A percentile compares a stretch with the other conserved stretches of the same genome.
Evolutionary conservation across 495 filamentous ascomycete species (phyloP).

Genomic region (Aspergillus leporis): DNA sequence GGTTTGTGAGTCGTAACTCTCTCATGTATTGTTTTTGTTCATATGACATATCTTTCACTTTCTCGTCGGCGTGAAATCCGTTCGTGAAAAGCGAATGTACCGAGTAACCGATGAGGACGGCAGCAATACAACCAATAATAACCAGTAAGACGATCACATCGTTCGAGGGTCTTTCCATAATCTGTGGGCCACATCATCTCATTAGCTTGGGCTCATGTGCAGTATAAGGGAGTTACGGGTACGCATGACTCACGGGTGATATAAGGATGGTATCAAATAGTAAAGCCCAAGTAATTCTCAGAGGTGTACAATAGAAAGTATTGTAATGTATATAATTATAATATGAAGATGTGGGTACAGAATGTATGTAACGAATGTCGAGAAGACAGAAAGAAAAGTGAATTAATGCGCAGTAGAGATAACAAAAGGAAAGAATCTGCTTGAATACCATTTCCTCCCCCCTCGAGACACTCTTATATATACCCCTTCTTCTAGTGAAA

Average conservation of each 20-base stretch:
- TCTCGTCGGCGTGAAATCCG: constrained; percentile 16
- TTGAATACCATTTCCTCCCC: background rate
- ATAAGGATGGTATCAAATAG: background rate
- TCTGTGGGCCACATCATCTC: background rate
- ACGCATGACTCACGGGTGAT: background rate
- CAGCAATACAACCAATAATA: constrained; percentile 23
- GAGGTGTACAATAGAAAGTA: no score
- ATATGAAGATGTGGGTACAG: background rate
- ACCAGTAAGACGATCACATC: constrained; percentile 23
- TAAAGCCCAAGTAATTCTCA: no score
- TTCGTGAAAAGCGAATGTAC: constrained; percentile 23
- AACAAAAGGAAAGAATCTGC: background rate
- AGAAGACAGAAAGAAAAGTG: background rate
- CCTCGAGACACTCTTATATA: background rate
- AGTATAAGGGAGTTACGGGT: background rate
- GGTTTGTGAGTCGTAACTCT: constrained; percentile 19
- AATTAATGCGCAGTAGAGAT: background rate
- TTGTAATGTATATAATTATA: background rate
- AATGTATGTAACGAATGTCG: background rate
- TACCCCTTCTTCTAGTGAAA: background rate
- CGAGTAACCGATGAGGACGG: constrained; percentile 27
- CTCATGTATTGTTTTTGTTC: constrained; percentile 31
- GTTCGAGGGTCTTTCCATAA: background rate
- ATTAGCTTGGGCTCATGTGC: background rate
- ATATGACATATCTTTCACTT: constrained; percentile 11